Base-by-base conservation (phyloP, 2,329 filamentous ascomycete genomes). In the Pseudogymnoascus verrucosus region DNA sequence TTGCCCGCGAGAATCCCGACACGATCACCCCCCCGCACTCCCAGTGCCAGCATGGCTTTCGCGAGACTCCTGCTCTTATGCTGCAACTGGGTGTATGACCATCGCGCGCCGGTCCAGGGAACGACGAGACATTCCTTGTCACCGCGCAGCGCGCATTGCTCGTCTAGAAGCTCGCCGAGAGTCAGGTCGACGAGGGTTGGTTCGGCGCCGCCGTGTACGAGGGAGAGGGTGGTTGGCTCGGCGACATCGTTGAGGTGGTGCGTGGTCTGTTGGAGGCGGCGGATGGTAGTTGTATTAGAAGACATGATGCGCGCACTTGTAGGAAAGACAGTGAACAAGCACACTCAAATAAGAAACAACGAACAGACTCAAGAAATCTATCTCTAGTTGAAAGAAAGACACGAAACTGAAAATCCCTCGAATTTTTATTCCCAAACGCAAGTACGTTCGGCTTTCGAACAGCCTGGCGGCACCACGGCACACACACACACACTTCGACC, bases 71-170 rank as follows among this genome's bases (percentile, higher is more conserved):
- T 80, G 69, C 82, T 84, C 74, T 88, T 83, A 64, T 84, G 79
- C 69, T 85, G 84, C 62, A 89, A 77, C 65, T 87, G 80, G 65
- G 83, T 80, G 75, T 89, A 89, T 0, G 86, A 88, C 89, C 89
- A 92, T 69, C 89, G 80, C 3, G 87, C 83, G 1, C 85, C 86
- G 0, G 89, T 91, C 89, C 89, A 92, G 0, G 89, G 87, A 61
- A 89, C 88, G 23, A 92, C 81, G 44, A 93, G 75, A 65, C 85
- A 89, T 72, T 92, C 89, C 62, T 83, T 54, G 61, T 82, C 79
- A 23, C 85, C 83, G 73, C 89, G 85, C 59, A 85, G 80, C 60
- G 84, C 79, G 51, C 83, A 86, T 75, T 93, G 89, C 12, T 90
- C 79, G 65, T 89, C 86, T 40, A 93, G 80, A 0, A 93, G 80